Evolutionary conservation across 164 flowering plant genomes (phyloP), one percentile per base, ranked within the genome.

Genomic region (Malania oleifera): DNA sequence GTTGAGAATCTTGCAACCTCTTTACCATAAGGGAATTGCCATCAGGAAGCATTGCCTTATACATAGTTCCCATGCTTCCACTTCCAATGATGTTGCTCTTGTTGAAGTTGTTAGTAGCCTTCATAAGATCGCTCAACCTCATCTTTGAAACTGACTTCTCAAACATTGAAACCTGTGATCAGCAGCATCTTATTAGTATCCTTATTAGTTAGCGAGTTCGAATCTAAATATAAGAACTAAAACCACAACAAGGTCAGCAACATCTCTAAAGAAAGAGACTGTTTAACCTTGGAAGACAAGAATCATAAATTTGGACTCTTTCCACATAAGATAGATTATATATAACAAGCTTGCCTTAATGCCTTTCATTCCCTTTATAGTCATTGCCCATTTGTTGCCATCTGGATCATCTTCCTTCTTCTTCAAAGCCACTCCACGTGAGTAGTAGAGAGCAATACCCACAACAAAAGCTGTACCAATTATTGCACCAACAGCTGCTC

Each of bases 331-430:
- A 40, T 41, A 54, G 6, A 41, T 9, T 39, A 62, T n/a, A n/a
- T n/a, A n/a, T n/a, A 23, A 40, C 13, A 14, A 35, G 53, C 78
- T 71, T 66, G 59, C 96, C 95, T 91, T 80, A 47, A 82, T 74
- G 64, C 66, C 78, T 67, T 85, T 86, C 19, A 73, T 53, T 62
- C 89, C 90, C 68, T 79, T 80, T 1, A 91, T 65, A 63, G 64
- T 74, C 77, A 67, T 85, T 15, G 96, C 86, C 98, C 98, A 91
- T 67, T 74, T 83, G 60, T 92, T 89, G 48, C 85, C 95, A 56
- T 85, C 82, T 31, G 80, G 87, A 56, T 91, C 96, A 38, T 78
- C 92, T 19, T 75, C 82, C 77, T 73, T 82, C 82, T 79, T 81
- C 64, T 45, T 73, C 12, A 59, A 46, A 20, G 73, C 51, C 28